Conservation (phyloP, 202 grass and related monocot genomes). For the Bolboschoenoplectus hybrid region DNA sequence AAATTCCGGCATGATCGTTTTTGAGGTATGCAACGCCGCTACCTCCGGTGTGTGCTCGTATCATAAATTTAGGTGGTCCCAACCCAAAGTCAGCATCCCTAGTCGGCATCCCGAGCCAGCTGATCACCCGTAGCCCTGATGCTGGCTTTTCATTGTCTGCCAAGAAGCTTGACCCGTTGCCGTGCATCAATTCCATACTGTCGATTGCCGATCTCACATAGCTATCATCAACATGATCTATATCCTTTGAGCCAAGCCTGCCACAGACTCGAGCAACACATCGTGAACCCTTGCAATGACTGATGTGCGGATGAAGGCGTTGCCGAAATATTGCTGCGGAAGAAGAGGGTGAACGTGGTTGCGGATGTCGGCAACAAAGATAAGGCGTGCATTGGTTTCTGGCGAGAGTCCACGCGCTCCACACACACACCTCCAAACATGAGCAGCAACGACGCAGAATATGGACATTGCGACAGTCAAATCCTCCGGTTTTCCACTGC, state of each 20-base stretch:
- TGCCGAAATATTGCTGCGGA: conserved; percentile 43
- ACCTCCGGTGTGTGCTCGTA: background rate
- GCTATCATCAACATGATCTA: conserved; percentile 35
- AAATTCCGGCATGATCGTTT: background rate
- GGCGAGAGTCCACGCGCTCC: conserved; percentile 32
- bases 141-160: background rate
- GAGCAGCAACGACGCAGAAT: conserved; percentile 38
- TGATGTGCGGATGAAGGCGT: conserved; percentile 30
- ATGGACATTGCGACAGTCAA: background rate
- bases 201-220: conserved; percentile 47
- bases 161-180: background rate
- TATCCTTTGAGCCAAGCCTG: conserved; percentile 25
- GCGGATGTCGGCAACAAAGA: conserved; percentile 37
- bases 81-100: conserved; percentile 42
- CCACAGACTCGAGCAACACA: conserved; percentile 28
- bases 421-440: conserved; percentile 50
- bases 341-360: conserved; percentile 28
- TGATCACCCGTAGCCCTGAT: background rate
- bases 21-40: background rate
- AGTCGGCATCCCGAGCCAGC: conserved; percentile 37
- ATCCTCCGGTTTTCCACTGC: background rate
- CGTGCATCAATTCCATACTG: conserved; percentile 38
- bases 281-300: conserved; percentile 31
- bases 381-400: conserved; percentile 17
- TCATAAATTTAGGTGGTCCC: conserved; percentile 28